Evolutionary conservation across 2,329 filamentous ascomycete species (phyloP), one percentile per base, ranked within the genome.

Genomic region (Penicillium sp.): DNA sequence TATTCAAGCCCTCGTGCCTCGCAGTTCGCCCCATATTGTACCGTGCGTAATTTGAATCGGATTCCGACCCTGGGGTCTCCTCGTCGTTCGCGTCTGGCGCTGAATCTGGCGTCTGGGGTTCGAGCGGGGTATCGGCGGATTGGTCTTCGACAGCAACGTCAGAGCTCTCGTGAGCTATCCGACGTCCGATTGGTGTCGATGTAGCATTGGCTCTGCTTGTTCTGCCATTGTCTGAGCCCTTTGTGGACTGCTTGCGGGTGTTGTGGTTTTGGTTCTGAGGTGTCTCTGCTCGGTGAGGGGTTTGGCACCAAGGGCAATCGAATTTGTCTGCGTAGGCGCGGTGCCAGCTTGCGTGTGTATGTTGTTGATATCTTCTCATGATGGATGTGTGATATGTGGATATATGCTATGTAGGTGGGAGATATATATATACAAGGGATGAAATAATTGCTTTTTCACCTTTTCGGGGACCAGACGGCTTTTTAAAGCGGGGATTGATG

Each of bases 321-420:
- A 44, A 38, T 34, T 53, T 57, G 16, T 19, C 54, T 19, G 34
- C 43, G 43, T 53, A 36, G 54, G 49, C 49, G 27, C 27, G 49
- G 23, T 57, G 54, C 54, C 54, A 57, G 29, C 54, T 57, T 34
- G 54, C 49, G n/a, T 57, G 54, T 1, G 54, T 57, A 8, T 57
- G 54, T 41, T 57, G 54, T 16, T 57, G 54, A 15, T 53, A 57
- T 53, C 54, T 52, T 27, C 16, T 57, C 54, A 57, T 57, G 31
- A 7, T 40, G 34, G 3, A 29, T 34, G 2, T 5, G 31, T 33
- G 31, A 34, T 34, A 4, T 38, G 53, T 34, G 21, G 33, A 21
- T 50, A 27, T 44, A 27, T 1, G 0, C 15, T 51, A 25, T 25
- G 19, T 11, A 21, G n/a, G 27, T 40, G 16, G 39, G 21, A 21